Percentiles rank a stretch among this genome's conserved stretches.
Conservation (phyloP, 2,329 filamentous ascomycete genomes). For the Xenoacremonium recifei region DNA sequence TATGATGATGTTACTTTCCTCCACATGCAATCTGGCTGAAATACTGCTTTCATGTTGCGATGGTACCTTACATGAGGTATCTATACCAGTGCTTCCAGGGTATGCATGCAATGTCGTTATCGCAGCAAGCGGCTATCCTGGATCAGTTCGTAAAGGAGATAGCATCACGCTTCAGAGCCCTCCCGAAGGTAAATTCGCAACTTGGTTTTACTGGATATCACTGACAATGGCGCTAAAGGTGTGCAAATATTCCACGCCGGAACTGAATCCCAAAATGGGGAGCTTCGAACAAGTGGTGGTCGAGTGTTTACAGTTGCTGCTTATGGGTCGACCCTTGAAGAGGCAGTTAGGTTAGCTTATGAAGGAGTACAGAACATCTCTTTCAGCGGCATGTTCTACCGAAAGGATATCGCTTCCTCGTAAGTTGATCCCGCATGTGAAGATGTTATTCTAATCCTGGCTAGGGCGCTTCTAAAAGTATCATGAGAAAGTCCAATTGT, state of each 20-base stretch:
- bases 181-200: not conserved
- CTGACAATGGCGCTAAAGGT: constrained; percentile 59
- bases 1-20: constrained; percentile 69
- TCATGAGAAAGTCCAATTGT: too few species aligned
- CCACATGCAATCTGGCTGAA: constrained; percentile 77
- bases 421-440: too few species aligned
- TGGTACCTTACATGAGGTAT: constrained; percentile 64
- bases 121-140: constrained; percentile 82
- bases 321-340: constrained; percentile 62
- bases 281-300: constrained; percentile 72
- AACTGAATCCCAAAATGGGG: constrained; percentile 57
- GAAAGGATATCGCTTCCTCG: constrained; percentile 75
- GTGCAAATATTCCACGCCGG: constrained; percentile 85
- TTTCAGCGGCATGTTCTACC: constrained; percentile 80
- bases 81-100: constrained; percentile 59
- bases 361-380: constrained; percentile 64
- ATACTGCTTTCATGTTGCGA: constrained; percentile 80
- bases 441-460: too few species aligned
- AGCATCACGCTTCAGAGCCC: too few species aligned
- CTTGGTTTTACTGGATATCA: constrained; percentile 56
- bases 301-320: constrained; percentile 84
- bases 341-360: constrained; percentile 79
- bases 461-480: too few species aligned
- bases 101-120: constrained; percentile 83
- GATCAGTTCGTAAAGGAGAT: constrained; percentile 21